Evolutionary conservation across 2,329 filamentous ascomycete genomes (phyloP).

Genomic region (Tolypocladium sp.): DNA sequence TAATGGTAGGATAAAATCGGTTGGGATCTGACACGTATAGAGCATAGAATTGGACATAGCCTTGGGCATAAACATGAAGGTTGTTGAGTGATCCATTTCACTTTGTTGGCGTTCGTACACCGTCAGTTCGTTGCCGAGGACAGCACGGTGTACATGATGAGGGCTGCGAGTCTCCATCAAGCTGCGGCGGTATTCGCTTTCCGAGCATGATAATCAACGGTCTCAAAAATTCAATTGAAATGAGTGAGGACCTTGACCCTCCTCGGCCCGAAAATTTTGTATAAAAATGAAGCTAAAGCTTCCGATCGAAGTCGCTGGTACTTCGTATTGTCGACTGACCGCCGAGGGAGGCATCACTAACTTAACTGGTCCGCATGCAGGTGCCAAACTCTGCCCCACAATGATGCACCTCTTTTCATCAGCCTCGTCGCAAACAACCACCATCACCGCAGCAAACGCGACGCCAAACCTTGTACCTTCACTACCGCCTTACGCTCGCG

Average conservation of each 20-base stretch:
- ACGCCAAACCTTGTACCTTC: not conserved
- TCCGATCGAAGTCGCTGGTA: not conserved
- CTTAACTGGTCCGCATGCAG: not conserved
- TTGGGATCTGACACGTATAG: not conserved
- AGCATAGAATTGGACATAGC: not conserved
- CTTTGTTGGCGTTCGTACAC: too few relatives aligned
- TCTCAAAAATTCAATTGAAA: not conserved
- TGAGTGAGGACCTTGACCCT: not conserved
- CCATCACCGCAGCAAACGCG: not conserved
- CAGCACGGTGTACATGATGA: too few relatives aligned
- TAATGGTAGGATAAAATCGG: conserved; percentile 2
- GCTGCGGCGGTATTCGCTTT: not conserved
- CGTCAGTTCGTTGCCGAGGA: too few relatives aligned
- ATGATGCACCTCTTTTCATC: conserved; percentile 5
- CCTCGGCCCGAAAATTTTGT: not conserved
- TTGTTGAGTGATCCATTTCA: not conserved
- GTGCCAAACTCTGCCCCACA: conserved; percentile 3
- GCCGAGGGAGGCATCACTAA: too few relatives aligned
- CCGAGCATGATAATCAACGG: not conserved
- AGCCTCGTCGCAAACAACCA: conserved; percentile 2
- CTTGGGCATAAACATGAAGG: not conserved
- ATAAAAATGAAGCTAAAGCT: not conserved
- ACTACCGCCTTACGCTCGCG: not conserved
- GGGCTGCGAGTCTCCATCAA: not conserved
- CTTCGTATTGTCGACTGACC: not conserved